These are phyloP conservation scores for Umbelopsis sp. DNA, from an alignment of 371 early-diverging fungal species.

Conservation along the genomic window DNA sequence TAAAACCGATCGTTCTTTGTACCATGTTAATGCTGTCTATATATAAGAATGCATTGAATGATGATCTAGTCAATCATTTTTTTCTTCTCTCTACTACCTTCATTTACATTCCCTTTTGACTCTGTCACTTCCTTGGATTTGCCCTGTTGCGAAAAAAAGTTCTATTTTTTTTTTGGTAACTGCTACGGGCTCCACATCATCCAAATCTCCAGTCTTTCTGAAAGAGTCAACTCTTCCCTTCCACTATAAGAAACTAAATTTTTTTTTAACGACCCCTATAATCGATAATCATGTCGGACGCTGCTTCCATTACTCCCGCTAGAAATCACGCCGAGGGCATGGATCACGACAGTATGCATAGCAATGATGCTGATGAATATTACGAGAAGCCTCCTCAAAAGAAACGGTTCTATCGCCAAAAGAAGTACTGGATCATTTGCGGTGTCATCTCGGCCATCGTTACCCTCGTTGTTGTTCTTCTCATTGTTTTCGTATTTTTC, in stretches of 20 bases:
- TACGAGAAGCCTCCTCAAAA: slow-evolving; percentile 33
- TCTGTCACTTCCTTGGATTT: not conserved
- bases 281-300: slow-evolving; percentile 10
- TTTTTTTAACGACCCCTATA: not conserved
- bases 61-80: not conserved
- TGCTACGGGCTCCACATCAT: not conserved
- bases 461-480: slow-evolving; percentile 45
- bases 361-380: slow-evolving; percentile 30
- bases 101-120: not conserved
- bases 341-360: not conserved
- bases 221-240: not conserved
- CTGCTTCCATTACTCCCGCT: slow-evolving; percentile 6
- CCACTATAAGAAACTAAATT: not conserved
- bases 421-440: slow-evolving; percentile 57
- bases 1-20: not conserved
- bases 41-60: not conserved
- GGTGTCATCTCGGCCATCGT: slow-evolving; percentile 44
- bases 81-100: not conserved
- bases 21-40: not conserved
- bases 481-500: slow-evolving; percentile 53
- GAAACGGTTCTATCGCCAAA: slow-evolving; percentile 46
- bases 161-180: too few species aligned
- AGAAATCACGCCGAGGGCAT: not conserved
- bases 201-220: not conserved
- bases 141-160: not conserved